Conservation (phyloP, 805 yeast species). For the Schwanniomyces yamadae region DNA sequence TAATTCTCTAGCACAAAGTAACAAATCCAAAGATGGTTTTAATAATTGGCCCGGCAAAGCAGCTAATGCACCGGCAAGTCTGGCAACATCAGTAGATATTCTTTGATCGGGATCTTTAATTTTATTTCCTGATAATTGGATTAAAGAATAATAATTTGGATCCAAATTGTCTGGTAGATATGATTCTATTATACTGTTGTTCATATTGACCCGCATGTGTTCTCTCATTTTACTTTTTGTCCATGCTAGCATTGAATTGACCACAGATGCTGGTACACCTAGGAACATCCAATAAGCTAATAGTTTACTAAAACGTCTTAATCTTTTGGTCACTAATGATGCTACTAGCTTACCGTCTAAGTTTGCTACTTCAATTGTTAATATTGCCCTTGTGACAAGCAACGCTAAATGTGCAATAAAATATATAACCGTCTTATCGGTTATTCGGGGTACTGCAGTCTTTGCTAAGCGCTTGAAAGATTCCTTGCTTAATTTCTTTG, state of each 20-base stretch:
- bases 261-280: slow-evolving; percentile 82
- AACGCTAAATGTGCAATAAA: slow-evolving; percentile 56
- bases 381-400: slow-evolving; percentile 63
- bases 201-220: slow-evolving; percentile 61
- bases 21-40: slow-evolving; percentile 77
- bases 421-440: slow-evolving; percentile 29
- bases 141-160: slow-evolving; percentile 71
- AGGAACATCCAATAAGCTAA: slow-evolving; percentile 76
- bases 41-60: slow-evolving; percentile 78
- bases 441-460: slow-evolving; percentile 34
- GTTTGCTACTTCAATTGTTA: slow-evolving; percentile 80
- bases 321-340: slow-evolving; percentile 68
- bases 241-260: slow-evolving; percentile 67
- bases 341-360: slow-evolving; percentile 86
- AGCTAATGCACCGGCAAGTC: slow-evolving; percentile 70
- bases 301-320: slow-evolving; percentile 60
- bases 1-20: slow-evolving; percentile 77
- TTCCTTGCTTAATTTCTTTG: slow-evolving; percentile 27
- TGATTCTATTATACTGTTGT: slow-evolving; percentile 60
- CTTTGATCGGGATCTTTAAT: slow-evolving; percentile 80
- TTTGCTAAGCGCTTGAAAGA: slow-evolving; percentile 28
- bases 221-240: slow-evolving; percentile 58
- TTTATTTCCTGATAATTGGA: slow-evolving; percentile 52
- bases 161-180: slow-evolving; percentile 70
- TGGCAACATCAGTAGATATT: slow-evolving; percentile 74